Conservation (phyloP, 1,139 yeast genomes). For the Geotrichum bryndzae region DNA sequence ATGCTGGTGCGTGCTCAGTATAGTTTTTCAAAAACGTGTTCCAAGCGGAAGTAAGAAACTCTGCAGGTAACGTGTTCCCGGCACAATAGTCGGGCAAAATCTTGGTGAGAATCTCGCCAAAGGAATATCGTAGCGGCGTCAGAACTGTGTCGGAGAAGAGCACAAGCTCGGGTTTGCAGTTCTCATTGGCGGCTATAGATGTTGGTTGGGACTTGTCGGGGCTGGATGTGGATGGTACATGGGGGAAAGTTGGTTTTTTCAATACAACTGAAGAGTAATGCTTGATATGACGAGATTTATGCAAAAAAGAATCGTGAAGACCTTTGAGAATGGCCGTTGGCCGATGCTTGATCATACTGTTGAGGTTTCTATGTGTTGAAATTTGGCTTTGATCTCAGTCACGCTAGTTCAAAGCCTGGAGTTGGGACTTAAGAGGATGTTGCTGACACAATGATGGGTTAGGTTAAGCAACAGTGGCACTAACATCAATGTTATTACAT, state of each 20-base stretch:
- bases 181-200: background rate
- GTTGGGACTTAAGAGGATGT: background rate
- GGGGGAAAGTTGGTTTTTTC: background rate
- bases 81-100: background rate
- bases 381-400: no score
- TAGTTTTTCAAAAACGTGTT: background rate
- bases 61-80: background rate
- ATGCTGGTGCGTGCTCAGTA: background rate
- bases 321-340: background rate
- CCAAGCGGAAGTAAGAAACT: background rate
- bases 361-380: background rate
- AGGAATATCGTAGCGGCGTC: constrained; percentile 7
- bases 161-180: constrained; percentile 13
- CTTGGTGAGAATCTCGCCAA: constrained; percentile 7
- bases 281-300: background rate
- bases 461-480: background rate
- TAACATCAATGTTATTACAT: no score
- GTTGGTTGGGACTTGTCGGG: background rate
- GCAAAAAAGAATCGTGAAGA: background rate
- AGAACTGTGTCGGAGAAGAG: constrained; percentile 15
- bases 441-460: background rate
- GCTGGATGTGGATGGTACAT: background rate
- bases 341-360: background rate
- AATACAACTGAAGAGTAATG: background rate
- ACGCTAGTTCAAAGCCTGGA: background rate